Percentiles rank a stretch among this genome's conserved stretches.
Evolutionary conservation across 108 stramenopile genomes (phyloP).

Genomic region (Aurantiochytrium sp.): DNA sequence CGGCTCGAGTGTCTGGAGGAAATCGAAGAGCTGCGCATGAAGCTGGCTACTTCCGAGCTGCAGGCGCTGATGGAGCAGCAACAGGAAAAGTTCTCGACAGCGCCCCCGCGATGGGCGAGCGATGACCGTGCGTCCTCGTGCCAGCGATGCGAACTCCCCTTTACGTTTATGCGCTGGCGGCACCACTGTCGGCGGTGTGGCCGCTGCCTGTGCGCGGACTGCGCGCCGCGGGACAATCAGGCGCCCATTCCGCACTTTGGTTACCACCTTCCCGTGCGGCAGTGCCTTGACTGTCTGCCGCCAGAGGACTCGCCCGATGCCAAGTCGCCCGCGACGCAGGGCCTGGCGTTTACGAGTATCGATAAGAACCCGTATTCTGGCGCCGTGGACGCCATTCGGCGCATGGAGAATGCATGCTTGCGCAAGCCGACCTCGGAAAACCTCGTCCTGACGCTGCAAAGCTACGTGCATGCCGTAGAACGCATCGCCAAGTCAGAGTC

Average conservation of each 20-base stretch:
- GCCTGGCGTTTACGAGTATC: not conserved
- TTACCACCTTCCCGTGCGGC: not conserved
- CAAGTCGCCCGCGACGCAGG: not conserved
- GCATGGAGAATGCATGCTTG: not conserved
- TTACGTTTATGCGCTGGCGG: not conserved
- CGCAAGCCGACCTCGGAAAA: not conserved
- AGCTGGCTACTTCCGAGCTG: not conserved
- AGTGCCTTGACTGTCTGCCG: slow-evolving; percentile 1
- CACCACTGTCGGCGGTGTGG: slow-evolving; percentile 26
- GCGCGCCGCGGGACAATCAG: not conserved
- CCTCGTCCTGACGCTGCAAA: not conserved
- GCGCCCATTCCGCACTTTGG: slow-evolving; percentile 8
- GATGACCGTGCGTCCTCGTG: not conserved
- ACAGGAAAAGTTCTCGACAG: not conserved
- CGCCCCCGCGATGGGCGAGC: not conserved
- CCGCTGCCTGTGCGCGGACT: not conserved
- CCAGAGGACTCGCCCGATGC: not conserved
- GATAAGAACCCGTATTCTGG: not conserved
- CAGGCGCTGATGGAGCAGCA: not conserved
- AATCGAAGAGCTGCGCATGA: slow-evolving; percentile 7
- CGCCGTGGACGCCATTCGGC: not conserved
- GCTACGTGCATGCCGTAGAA: not conserved
- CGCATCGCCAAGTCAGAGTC: not conserved
- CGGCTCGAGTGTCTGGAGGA: not conserved
- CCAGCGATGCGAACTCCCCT: not conserved